Evolutionary conservation across 2,329 filamentous ascomycete genomes (phyloP), one percentile per base, ranked within the genome.

Genomic region (Alternaria postmessia): DNA sequence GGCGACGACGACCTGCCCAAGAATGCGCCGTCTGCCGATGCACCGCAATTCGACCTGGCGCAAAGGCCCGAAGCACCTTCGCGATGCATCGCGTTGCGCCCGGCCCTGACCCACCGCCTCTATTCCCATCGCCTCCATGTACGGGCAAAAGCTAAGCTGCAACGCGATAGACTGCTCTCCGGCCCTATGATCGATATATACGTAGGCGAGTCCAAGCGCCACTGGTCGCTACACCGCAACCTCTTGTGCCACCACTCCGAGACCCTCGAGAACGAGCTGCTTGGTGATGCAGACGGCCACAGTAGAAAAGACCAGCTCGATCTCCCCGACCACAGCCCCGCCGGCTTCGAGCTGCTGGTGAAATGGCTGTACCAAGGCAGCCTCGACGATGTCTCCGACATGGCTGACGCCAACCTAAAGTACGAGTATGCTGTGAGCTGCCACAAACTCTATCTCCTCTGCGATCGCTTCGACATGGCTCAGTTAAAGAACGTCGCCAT

Each of bases 291-390:
- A 38, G 73, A 79, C 54, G 55, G 51, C 42, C 72, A 30, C 42
- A 71, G 71, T 44, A 74, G 77, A 51, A 70, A 75, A 26, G 77
- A 80, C 38, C 80, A 71, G 54, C 73, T 86, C 28, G 82, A 85
- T 39, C 75, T 86, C 20, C 77, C 77, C 18, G 79, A 85, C 12
- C 77, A 84, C 69, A 83, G 85, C 55, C 82, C 84, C 4, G 73
- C 75, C 7, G 84, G 84, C 24, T 86, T 86, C 65, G 83, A 85
- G 69, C 71, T 86, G 59, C 78, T 86, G 16, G 83, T 86, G 6
- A 85, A 85, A 72, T 86, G 83, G 84, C 77, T 86, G 8, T 86
- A 86, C 57, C 84, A 86, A 69, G 84, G 84, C 52, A 80, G 75
- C 44, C 79, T 86, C 47, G 82, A 85, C 60, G 81, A 85, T 62